phyloP scores from a whole-genome alignment of 306 rosid species.

The Arachis stenosperma region DNA sequence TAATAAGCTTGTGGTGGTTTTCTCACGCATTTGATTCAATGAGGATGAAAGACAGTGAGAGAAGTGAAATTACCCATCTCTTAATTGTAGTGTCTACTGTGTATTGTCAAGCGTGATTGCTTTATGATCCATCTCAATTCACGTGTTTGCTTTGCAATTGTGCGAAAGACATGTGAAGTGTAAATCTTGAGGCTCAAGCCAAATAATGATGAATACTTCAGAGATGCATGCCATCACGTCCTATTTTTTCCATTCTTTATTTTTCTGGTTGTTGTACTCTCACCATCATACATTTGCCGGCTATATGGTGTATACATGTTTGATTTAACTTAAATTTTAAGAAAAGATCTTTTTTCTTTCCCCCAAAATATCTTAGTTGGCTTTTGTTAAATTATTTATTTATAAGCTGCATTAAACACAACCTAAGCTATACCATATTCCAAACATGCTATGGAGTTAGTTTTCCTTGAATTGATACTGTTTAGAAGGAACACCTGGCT shows the following conservation, averaged over 20 bases:
- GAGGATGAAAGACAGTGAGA: not conserved
- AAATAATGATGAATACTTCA: slow-evolving; percentile 8
- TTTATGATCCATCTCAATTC: slow-evolving; percentile 19
- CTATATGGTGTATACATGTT: not conserved
- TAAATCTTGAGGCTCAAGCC: slow-evolving; percentile 21
- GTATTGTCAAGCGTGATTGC: slow-evolving; percentile 6
- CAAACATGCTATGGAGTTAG: not conserved
- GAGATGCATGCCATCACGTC: slow-evolving; percentile 11
- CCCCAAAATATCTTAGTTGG: not conserved
- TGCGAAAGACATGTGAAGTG: slow-evolving; percentile 23
- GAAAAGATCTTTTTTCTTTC: not conserved
- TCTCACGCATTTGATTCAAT: not conserved
- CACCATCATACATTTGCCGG: slow-evolving; percentile 1
- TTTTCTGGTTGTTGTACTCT: slow-evolving; percentile 12
- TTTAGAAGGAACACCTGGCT: not conserved
- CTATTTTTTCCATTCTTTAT: not conserved
- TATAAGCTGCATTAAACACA: not conserved
- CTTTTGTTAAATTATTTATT: not conserved
- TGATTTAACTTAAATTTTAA: not conserved
- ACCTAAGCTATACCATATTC: not conserved
- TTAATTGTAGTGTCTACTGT: not conserved
- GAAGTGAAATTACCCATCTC: not conserved
- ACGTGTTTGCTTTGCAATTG: slow-evolving; percentile 35
- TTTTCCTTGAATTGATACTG: not conserved
- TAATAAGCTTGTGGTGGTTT: slow-evolving; percentile 14